Evolutionary conservation across 441 rosid species (phyloP), one percentile per base, ranked within the genome.

Genomic region (Viola pubescens): DNA sequence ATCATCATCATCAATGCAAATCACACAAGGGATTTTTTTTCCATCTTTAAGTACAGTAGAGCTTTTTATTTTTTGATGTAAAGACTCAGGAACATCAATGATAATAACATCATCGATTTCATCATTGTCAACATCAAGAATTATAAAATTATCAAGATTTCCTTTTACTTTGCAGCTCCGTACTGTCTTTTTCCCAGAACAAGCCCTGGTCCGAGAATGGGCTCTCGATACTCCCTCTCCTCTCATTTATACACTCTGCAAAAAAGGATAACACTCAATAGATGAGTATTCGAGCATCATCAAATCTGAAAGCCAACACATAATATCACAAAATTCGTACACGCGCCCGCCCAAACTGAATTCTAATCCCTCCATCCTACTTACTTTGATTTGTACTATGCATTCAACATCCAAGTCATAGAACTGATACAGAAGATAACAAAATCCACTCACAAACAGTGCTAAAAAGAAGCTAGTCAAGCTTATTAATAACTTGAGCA

Each of bases 1-100:
- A 38, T 69, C 80, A 4, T 75, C 87, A 9, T 87, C 95, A 49
- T 87, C 94, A 73, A 87, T 73, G 70, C 74, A 73, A 70, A 90
- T 84, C 41, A 85, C 70, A 10, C 70, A 68, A 48, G 78, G 70
- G 38, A 71, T 69, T 12, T 63, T 59, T 49, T 69, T 67, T 42
- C 70, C 66, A 14, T 58, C 67, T 60, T 73, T 54, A 14, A 61
- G 62, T 37, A 70, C 75, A 49, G 61, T 56, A 0, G 84, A 60
- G 65, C 79, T 64, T 49, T 63, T 70, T 39, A 75, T 48, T 42
- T 78, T 68, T 56, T 54, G 68, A 62, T 68, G 73, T 0, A 67
- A 59, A 12, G 82, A 73, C 71, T 85, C 83, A 0, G 84, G 81
- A 51, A 47, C 78, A 72, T 90, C 95, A 53, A 87, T 58, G 64